A percentile compares a stretch with the other conserved stretches of the same genome.
Conservation (phyloP, 495 filamentous ascomycete species). For the Penicillium mononematosum region DNA sequence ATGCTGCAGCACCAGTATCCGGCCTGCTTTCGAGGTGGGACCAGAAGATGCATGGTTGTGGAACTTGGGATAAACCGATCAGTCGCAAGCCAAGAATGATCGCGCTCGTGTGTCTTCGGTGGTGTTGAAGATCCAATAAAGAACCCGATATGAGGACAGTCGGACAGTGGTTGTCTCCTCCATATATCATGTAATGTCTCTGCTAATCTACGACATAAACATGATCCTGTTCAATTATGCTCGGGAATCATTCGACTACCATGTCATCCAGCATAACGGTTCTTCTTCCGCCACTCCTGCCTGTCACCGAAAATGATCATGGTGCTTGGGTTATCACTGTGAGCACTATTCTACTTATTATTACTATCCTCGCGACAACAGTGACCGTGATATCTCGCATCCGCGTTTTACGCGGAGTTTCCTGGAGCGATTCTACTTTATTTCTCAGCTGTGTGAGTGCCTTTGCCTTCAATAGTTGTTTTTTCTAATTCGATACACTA, state of each 20-base stretch:
- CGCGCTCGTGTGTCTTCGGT: not conserved
- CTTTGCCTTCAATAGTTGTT: not conserved
- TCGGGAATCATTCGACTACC: not conserved
- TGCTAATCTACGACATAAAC: not conserved
- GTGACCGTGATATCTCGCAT: slow-evolving; percentile 11
- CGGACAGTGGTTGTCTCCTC: not conserved
- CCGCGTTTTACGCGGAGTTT: slow-evolving; percentile 4
- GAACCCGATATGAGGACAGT: not conserved
- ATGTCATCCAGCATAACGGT: slow-evolving; percentile 1
- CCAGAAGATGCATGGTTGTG: slow-evolving; percentile 3
- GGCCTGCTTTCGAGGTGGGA: slow-evolving; percentile 1
- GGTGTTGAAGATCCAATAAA: not conserved
- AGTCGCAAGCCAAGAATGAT: not conserved
- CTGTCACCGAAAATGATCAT: slow-evolving; percentile 14
- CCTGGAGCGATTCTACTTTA: slow-evolving; percentile 9
- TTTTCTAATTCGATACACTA: not conserved
- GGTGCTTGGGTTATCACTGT: slow-evolving; percentile 17
- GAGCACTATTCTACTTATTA: slow-evolving; percentile 16
- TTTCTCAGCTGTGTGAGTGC: slow-evolving; percentile 8
- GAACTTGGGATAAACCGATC: slow-evolving; percentile 1
- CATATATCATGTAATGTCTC: slow-evolving; percentile 2
- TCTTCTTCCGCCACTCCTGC: slow-evolving; percentile 9
- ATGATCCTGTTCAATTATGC: not conserved
- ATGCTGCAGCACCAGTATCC: slow-evolving; percentile 3
- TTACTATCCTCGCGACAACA: slow-evolving; percentile 10